Conservation (phyloP, 257 asterid species). For the Solanum etuberosum region DNA sequence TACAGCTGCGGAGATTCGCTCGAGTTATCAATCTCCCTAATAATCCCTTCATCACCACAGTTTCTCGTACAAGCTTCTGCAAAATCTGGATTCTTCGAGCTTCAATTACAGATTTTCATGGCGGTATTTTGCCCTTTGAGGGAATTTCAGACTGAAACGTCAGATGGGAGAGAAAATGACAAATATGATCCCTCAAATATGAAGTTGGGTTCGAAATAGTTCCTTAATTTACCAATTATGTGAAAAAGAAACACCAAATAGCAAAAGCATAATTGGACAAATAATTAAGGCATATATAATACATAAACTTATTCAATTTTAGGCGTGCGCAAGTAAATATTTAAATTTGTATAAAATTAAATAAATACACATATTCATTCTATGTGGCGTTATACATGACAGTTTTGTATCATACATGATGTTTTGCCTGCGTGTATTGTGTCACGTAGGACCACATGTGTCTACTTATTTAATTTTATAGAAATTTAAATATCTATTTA, state of each 20-base stretch:
- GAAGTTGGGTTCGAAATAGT: neutral
- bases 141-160: neutral
- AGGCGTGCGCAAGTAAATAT: no score
- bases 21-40: conserved; percentile 28
- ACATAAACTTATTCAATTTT: no score
- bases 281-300: no score
- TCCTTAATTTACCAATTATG: neutral
- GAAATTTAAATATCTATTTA: fast-evolving
- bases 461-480: no score
- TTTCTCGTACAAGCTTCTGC: neutral
- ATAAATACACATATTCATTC: no score
- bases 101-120: neutral
- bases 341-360: no score
- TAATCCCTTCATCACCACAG: conserved; percentile 28
- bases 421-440: fast-evolving
- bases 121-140: neutral
- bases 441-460: no score
- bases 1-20: conserved; percentile 13
- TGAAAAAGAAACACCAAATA: neutral
- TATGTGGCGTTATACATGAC: no score
- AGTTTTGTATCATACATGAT: fast-evolving
- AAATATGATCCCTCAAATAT: neutral
- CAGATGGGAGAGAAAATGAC: neutral
- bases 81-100: neutral
- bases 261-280: neutral